Conservation (phyloP, 192 early-diverging fungal genomes). For the Gigaspora rosea region DNA sequence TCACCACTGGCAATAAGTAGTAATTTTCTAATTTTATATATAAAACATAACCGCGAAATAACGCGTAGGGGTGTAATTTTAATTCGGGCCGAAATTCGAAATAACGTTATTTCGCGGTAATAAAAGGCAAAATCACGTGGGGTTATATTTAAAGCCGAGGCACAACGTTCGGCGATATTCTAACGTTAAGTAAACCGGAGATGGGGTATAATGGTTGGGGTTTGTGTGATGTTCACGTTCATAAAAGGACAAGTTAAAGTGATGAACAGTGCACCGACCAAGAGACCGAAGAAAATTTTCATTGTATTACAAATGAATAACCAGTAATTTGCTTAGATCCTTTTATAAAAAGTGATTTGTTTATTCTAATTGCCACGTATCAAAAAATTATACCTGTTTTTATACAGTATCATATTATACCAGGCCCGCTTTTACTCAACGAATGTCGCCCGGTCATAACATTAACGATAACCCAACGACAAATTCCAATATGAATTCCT, state of each 20-base stretch:
- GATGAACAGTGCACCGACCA: background rate
- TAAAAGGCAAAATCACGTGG: too few relatives aligned
- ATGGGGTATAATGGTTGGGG: background rate
- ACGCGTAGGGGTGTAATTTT: too few relatives aligned
- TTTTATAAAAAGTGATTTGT: too few relatives aligned
- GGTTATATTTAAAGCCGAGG: too few relatives aligned
- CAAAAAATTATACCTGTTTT: background rate
- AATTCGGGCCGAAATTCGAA: too few relatives aligned
- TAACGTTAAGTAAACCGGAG: too few relatives aligned
- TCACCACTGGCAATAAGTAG: too few relatives aligned
- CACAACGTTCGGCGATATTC: too few relatives aligned
- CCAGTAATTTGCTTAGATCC: too few relatives aligned
- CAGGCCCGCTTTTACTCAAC: background rate
- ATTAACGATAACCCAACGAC: background rate
- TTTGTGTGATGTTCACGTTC: background rate
- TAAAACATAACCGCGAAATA: too few relatives aligned
- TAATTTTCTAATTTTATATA: too few relatives aligned
- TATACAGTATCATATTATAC: background rate
- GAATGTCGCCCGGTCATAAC: constrained; percentile 17
- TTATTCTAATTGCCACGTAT: background rate
- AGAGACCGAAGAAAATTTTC: background rate
- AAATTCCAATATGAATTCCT: constrained; percentile 22
- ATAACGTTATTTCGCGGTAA: too few relatives aligned
- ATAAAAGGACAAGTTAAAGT: background rate
- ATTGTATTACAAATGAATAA: background rate